Conservation (phyloP, 2,329 filamentous ascomycete species). For the Botrytis pseudocinerea region DNA sequence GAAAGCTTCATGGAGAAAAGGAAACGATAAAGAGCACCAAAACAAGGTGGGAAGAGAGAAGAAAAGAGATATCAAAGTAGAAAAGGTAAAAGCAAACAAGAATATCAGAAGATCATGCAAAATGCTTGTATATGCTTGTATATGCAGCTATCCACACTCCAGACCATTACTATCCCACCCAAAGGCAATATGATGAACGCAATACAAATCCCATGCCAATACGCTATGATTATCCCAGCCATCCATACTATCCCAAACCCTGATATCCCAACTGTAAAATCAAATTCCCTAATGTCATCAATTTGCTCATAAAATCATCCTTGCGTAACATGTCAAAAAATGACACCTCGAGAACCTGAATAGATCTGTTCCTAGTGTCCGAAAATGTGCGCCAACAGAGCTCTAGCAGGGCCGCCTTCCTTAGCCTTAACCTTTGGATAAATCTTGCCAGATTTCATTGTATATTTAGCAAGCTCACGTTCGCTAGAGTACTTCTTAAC, state of each 20-base stretch:
- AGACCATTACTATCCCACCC: neutral
- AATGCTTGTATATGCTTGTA: neutral
- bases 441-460: slow-evolving; percentile 41
- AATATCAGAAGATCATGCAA: neutral
- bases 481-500: slow-evolving; percentile 41
- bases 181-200: neutral
- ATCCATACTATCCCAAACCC: neutral
- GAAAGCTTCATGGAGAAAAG: neutral
- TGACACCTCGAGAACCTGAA: neutral
- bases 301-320: neutral
- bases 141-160: slow-evolving; percentile 3
- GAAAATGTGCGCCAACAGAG: slow-evolving; percentile 43
- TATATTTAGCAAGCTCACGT: slow-evolving; percentile 43
- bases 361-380: slow-evolving; percentile 11
- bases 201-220: neutral
- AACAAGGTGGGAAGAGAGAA: neutral
- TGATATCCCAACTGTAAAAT: neutral
- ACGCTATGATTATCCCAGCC: neutral
- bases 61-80: neutral
- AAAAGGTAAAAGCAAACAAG: neutral
- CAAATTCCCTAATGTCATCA: neutral
- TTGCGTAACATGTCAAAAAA: neutral
- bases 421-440: slow-evolving; percentile 50
- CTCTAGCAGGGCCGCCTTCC: slow-evolving; percentile 45
- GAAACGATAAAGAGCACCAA: neutral